Evolutionary conservation across 1,284 basidiomycete genomes (phyloP).

Genomic region (Fomitopsis palustris): DNA sequence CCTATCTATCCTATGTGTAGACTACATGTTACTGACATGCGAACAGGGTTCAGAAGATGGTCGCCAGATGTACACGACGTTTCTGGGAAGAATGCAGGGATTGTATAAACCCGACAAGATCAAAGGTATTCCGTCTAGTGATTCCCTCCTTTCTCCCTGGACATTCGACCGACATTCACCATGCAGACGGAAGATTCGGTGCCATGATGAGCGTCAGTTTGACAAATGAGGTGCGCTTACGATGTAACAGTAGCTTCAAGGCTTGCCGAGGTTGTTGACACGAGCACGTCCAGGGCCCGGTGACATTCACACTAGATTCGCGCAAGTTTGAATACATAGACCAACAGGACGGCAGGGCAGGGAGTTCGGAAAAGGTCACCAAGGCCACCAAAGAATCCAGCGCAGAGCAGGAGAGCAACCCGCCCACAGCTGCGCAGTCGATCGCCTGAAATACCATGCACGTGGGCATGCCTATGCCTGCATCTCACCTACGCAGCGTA

Average conservation of each 20-base stretch:
- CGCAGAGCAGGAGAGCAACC: neutral
- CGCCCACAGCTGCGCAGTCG: neutral
- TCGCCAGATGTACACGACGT: constrained; percentile 67
- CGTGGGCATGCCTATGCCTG: too few relatives aligned
- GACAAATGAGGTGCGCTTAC: constrained; percentile 72
- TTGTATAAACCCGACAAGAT: constrained; percentile 73
- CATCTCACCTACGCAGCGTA: too few relatives aligned
- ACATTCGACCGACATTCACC: neutral
- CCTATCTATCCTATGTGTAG: constrained; percentile 9
- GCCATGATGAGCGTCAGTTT: constrained; percentile 91
- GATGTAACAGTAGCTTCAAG: too few relatives aligned
- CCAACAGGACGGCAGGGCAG: constrained; percentile 11
- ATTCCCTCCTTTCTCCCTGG: neutral
- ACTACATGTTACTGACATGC: constrained; percentile 7
- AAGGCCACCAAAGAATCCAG: neutral
- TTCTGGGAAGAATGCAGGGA: constrained; percentile 63
- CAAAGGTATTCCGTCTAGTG: constrained; percentile 54
- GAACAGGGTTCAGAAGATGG: constrained; percentile 62
- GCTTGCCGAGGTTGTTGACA: too few relatives aligned
- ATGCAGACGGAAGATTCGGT: constrained; percentile 82
- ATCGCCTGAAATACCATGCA: neutral
- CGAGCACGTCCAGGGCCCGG: constrained; percentile 58
- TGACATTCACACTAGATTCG: constrained; percentile 80
- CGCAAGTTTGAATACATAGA: constrained; percentile 60
- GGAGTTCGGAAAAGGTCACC: neutral